These are phyloP conservation scores for Microcos paniculata DNA, from an alignment of 345 rosid genomes.

Conservation along the genomic window DNA sequence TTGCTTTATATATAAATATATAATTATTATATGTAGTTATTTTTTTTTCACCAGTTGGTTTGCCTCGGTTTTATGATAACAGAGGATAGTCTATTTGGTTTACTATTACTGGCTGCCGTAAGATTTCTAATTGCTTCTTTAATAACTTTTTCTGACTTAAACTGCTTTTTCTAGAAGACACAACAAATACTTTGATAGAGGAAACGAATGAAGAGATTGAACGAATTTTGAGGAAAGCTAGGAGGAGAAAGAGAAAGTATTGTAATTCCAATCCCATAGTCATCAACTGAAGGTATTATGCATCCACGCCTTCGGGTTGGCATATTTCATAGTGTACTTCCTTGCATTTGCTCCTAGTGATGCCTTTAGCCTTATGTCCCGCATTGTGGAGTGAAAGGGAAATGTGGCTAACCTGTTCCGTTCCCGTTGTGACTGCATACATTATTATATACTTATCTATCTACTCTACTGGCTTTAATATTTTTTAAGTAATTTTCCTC, in stretches of 20 bases:
- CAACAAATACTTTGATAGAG: constrained; percentile 35
- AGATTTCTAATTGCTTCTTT: background rate
- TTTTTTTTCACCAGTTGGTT: background rate
- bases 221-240: constrained; percentile 65
- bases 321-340: background rate
- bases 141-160: background rate
- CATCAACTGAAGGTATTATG: constrained; percentile 59
- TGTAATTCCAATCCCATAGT: constrained; percentile 53
- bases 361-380: background rate
- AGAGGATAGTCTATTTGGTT: background rate
- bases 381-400: background rate
- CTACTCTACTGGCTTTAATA: background rate
- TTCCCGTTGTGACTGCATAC: background rate
- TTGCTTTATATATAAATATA: background rate
- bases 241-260: constrained; percentile 72
- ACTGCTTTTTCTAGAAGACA: constrained; percentile 10
- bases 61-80: background rate
- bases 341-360: background rate
- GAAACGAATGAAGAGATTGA: constrained; percentile 63
- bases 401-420: background rate
- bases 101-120: background rate
- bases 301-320: background rate
- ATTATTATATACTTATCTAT: background rate
- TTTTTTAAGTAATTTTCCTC: background rate
- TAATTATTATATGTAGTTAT: too few species aligned